A percentile compares a stretch with the other conserved stretches of the same genome.
These are phyloP conservation scores for Vaccinium macrocarpon DNA, from an alignment of 148 eudicot species.

Conservation along the genomic window DNA sequence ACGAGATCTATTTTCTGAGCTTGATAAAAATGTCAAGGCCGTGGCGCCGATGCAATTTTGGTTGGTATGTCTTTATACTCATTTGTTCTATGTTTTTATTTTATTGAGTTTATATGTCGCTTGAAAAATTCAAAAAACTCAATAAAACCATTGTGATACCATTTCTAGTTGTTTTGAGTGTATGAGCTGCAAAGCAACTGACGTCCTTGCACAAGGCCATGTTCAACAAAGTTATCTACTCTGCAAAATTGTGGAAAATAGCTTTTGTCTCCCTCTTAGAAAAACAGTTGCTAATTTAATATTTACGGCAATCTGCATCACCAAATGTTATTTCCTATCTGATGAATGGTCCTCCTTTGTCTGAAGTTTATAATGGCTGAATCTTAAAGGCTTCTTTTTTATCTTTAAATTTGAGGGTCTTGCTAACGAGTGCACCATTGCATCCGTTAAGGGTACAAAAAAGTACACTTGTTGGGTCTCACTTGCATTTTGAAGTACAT, in stretches of 20 bases:
- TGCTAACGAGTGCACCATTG: no score
- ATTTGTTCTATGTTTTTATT: background rate
- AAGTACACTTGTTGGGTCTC: no score
- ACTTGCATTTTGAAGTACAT: no score
- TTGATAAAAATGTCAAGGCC: constrained; percentile 88
- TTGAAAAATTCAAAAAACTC: background rate
- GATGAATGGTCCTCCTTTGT: background rate
- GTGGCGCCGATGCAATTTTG: constrained; percentile 96
- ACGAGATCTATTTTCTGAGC: constrained; percentile 77
- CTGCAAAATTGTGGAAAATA: background rate
- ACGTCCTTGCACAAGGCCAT: background rate
- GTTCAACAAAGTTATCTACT: background rate
- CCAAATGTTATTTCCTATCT: background rate
- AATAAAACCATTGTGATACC: background rate
- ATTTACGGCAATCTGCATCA: background rate
- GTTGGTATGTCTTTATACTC: constrained; percentile 48
- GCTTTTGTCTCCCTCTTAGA: background rate
- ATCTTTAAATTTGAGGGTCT: background rate
- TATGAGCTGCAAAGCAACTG: background rate
- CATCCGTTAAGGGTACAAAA: no score
- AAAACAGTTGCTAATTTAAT: constrained; percentile 1
- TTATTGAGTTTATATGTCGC: background rate
- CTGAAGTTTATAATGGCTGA: background rate
- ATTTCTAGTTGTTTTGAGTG: background rate
- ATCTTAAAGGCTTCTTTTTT: background rate